Base-by-base conservation (phyloP, 1,284 basidiomycete species). In the Rhodotorula glutinis region DNA sequence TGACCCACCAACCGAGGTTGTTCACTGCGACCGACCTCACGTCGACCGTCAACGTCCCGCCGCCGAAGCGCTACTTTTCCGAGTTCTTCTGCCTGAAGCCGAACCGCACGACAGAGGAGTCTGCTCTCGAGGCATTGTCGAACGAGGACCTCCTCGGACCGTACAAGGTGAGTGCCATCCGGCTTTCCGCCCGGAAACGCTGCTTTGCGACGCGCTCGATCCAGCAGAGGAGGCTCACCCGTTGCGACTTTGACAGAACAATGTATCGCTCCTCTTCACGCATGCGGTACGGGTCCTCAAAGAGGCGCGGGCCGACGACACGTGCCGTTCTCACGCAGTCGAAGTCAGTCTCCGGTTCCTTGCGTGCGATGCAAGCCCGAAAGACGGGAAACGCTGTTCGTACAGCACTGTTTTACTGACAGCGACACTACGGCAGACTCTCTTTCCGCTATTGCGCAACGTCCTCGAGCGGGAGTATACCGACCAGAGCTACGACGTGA, bases 81-180 rank as follows among this genome's bases (percentile, higher is more conserved):
- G 75, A 75, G 30, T 61, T 75, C 44, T 75, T 73, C 60, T 75
- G 75, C 66, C 43, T 75, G 8, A 44, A 52, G 3, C 65, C 69
- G 4, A 62, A 65, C 33, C 21, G 33, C 4, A 25, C 27, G 5
- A 44, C 56, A 10, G 47, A 73, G 11, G 38, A 33, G 16, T 38
- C 53, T 3, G 59, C 67, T 0, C 47, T 74, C 10, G 65, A 61
- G 0, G 53, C 40, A 41, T 55, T 72, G 3, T 30, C 40, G n/a
- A 33, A 56, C 30, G 55, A 65, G 23, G 69, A 72, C n/a, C 51
- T 71, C 27, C 21, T 47, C 16, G 64, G 67, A 1, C 19, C 49
- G 16, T 70, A 60, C 55, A 67, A 58, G 57, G 65, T 70, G 29
- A n/a, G 63, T 38, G n/a, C 38, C 23, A 21, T 14, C 29, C 11